These are phyloP conservation scores for Beta vulgaris DNA, from an alignment of 148 eudicot genomes.

Conservation along the genomic window DNA sequence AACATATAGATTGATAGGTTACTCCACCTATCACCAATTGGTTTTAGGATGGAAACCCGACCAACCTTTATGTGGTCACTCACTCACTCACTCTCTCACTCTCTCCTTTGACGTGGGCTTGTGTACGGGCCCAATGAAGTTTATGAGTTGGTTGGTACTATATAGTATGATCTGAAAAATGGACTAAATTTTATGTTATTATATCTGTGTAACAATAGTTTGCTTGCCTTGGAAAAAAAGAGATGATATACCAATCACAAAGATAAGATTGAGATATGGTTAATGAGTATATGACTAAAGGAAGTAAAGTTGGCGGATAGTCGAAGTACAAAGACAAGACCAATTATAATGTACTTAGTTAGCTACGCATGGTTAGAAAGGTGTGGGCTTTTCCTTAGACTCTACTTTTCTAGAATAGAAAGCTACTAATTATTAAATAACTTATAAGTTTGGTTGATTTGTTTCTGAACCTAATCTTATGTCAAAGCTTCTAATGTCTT, in stretches of 20 bases:
- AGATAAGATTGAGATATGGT: not conserved
- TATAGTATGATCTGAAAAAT: too few relatives aligned
- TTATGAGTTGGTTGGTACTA: too few relatives aligned
- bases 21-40: too few relatives aligned
- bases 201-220: conserved; percentile 6
- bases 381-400: conserved; percentile 15
- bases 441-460: not conserved
- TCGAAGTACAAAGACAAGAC: conserved; percentile 10
- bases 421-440: conserved; percentile 10
- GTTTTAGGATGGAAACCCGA: too few relatives aligned
- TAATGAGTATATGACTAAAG: not conserved
- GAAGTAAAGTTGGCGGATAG: conserved; percentile 20
- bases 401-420: conserved; percentile 23
- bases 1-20: too few relatives aligned
- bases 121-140: too few relatives aligned
- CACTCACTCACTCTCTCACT: too few relatives aligned
- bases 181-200: too few relatives aligned
- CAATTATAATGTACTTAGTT: not conserved
- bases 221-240: conserved; percentile 33
- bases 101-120: too few relatives aligned
- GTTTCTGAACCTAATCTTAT: conserved; percentile 9
- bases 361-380: not conserved
- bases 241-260: conserved; percentile 17
- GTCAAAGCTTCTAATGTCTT: not conserved
- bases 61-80: too few relatives aligned